Base-by-base conservation (phyloP, 306 rosid genomes). In the Purshia tridentata region DNA sequence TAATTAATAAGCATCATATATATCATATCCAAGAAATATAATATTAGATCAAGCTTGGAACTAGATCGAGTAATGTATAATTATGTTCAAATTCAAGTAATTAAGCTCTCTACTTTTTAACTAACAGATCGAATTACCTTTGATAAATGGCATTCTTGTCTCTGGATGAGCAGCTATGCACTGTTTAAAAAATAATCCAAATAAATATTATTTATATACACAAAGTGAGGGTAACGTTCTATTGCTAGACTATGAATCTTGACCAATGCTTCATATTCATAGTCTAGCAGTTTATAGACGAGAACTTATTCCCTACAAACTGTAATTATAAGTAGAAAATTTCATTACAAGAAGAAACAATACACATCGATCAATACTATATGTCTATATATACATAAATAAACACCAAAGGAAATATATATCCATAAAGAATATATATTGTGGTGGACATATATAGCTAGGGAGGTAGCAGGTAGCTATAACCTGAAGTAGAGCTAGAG, bases 401-500 rank as follows among this genome's bases (percentile, higher is more conserved):
- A 42, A 61, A 4, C 10, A 67, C 12, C 41, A 35, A 10, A 37
- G 37, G 48, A 6, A n/a, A 50, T 29, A 29, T 29, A 29, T 29
- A 1, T 29, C 35, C 35, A 29, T 29, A 29, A 29, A 29, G 35
- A 29, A 29, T 29, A 29, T 29, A 29, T 29, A 29, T 29, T 29
- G 35, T 29, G 35, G 35, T 29, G 56, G 6, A 37, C 35, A 14
- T 49, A 49, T 49, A 49, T 15, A n/a, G n/a, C n/a, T n/a, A 8
- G 13, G 53, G 53, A 29, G 2, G 2, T 49, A 0, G 53, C 9
- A 44, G 9, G 8, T 44, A 49, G 35, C 35, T 4, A 12, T 40
- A 41, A 85, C 89, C 89, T 85, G 72, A 77, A 82, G 65, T 22
- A 85, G 62, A 14, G 76, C 82, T 54, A 82, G 76, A 19, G 69